A percentile compares a stretch with the other conserved stretches of the same genome.
Conservation (phyloP, 208 protist genomes). For the Lotmaria passim region DNA sequence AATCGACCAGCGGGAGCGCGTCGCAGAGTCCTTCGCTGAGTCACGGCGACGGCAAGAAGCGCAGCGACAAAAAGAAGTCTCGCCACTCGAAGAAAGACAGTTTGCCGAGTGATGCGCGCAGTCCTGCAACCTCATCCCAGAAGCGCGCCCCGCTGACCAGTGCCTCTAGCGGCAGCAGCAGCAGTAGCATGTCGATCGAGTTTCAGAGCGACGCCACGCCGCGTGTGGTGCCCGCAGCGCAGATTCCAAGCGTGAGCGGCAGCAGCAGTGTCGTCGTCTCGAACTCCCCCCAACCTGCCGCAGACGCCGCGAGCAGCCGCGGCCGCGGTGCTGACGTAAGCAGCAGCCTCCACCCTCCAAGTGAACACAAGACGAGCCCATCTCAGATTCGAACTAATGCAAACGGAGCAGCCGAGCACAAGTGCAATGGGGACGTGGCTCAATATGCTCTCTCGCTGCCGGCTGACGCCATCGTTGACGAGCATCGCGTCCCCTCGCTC, state of each 20-base stretch:
- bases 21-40: neutral
- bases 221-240: neutral
- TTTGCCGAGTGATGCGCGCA: neutral
- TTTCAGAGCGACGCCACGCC: neutral
- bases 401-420: neutral
- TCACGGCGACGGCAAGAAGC: slow-evolving; percentile 2
- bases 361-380: too few relatives aligned
- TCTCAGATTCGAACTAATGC: too few relatives aligned
- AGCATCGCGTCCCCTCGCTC: neutral
- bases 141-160: neutral
- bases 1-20: neutral
- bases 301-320: neutral
- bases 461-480: neutral
- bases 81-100: neutral
- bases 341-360: too few relatives aligned
- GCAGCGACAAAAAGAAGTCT: neutral
- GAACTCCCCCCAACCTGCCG: neutral
- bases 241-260: neutral
- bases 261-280: slow-evolving; percentile 5
- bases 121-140: neutral
- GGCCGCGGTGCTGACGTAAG: neutral
- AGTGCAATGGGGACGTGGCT: neutral
- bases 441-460: neutral
- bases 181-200: slow-evolving; percentile 21
- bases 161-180: neutral